phyloP scores from a whole-genome alignment of 345 rosid species.

The Syzygium aqueum region DNA sequence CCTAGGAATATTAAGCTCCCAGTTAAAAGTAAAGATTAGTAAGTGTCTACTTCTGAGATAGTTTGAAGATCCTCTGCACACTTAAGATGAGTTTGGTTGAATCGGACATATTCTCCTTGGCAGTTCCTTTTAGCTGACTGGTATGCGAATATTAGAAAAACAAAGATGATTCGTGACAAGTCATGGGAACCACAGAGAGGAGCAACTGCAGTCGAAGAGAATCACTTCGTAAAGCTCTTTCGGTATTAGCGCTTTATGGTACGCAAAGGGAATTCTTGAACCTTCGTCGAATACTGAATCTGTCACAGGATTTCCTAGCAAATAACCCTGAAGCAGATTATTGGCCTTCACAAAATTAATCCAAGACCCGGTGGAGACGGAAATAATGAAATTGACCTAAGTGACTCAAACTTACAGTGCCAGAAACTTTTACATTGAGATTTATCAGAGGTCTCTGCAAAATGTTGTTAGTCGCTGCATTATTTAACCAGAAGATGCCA shows the following conservation, averaged over 20 bases:
- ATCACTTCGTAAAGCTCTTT: constrained; percentile 15
- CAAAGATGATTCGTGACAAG: background rate
- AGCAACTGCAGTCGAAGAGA: background rate
- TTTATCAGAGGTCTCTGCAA: constrained; percentile 15
- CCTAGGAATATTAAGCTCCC: background rate
- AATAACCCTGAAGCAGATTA: constrained; percentile 11
- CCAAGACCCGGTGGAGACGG: background rate
- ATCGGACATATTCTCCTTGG: constrained; percentile 10
- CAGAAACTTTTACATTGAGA: constrained; percentile 18
- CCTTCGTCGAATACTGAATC: constrained; percentile 7
- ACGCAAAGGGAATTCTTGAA: constrained; percentile 14
- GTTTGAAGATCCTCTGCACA: constrained; percentile 21
- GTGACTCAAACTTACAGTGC: background rate
- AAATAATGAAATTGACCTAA: background rate
- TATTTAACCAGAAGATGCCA: background rate
- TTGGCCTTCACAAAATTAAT: background rate
- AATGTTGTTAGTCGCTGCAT: constrained; percentile 3
- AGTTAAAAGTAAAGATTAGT: background rate
- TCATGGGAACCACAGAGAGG: background rate
- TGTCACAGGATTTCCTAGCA: constrained; percentile 27
- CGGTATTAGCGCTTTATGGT: constrained; percentile 14
- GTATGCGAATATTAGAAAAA: background rate
- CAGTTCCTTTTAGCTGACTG: constrained; percentile 21
- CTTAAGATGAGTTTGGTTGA: background rate
- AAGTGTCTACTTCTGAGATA: constrained; percentile 8